These are phyloP conservation scores for Coemansia sp. DNA, from an alignment of 192 early-diverging fungal species.

Conservation along the genomic window DNA sequence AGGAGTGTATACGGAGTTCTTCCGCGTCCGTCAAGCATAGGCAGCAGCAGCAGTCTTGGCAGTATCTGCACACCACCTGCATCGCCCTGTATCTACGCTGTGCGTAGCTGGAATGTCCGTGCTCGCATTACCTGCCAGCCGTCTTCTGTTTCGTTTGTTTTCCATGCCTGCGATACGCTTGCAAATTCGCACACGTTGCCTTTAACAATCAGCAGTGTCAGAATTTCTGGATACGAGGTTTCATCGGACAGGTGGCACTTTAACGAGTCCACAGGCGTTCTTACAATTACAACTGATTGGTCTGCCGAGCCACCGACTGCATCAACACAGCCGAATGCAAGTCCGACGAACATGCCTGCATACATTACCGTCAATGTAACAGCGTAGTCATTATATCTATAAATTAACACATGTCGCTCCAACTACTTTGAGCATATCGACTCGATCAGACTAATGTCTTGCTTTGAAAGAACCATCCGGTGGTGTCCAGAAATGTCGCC, in stretches of 20 bases:
- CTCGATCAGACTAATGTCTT: background rate
- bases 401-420: background rate
- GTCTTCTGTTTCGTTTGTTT: slow-evolving; percentile 5
- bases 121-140: slow-evolving; percentile 13
- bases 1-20: slow-evolving; percentile 30
- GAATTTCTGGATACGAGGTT: slow-evolving; percentile 12
- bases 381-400: slow-evolving; percentile 1
- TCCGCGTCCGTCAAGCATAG: slow-evolving; percentile 2
- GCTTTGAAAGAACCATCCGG: background rate
- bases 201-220: slow-evolving; percentile 11
- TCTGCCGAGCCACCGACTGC: background rate
- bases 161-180: slow-evolving; percentile 11
- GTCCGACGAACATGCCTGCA: background rate
- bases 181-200: background rate
- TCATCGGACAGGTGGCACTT: slow-evolving; percentile 7
- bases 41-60: background rate
- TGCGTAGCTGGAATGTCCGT: slow-evolving; percentile 26
- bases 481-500: slow-evolving; percentile 2
- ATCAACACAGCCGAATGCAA: background rate
- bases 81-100: background rate
- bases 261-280: slow-evolving; percentile 4
- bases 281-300: background rate
- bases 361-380: slow-evolving; percentile 6
- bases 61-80: background rate
- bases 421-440: background rate